Evolutionary conservation across 768 basidiomycete genomes (phyloP).

Genomic region (Phallus indusiatus): DNA sequence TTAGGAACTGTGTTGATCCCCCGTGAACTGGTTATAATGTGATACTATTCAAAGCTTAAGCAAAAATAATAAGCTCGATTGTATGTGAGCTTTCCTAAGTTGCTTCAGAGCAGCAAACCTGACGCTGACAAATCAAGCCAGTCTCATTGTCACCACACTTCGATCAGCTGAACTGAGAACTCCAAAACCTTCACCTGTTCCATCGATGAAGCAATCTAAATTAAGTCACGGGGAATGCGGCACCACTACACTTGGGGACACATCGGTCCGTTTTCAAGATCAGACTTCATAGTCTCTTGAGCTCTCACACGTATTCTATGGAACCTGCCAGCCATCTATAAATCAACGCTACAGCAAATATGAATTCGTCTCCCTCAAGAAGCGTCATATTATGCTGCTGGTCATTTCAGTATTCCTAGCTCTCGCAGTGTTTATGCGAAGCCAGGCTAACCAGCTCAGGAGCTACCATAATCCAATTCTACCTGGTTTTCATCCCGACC

Average conservation of each 20-base stretch:
- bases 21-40: too few species aligned
- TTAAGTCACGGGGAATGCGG: not conserved
- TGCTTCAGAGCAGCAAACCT: not conserved
- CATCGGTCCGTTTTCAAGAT: not conserved
- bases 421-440: not conserved
- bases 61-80: too few species aligned
- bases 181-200: not conserved
- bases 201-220: not conserved
- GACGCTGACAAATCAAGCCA: not conserved
- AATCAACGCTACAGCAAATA: not conserved
- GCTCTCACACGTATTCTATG: not conserved
- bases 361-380: not conserved
- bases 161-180: not conserved
- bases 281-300: not conserved
- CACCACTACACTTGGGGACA: not conserved
- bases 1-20: too few species aligned
- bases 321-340: not conserved
- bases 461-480: slow-evolving; percentile 8
- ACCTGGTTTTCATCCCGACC: slow-evolving; percentile 25
- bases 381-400: not conserved
- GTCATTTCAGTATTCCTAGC: not conserved
- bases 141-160: not conserved
- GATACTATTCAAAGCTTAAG: too few species aligned
- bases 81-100: too few species aligned
- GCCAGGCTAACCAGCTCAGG: not conserved